Conservation (phyloP, 2,329 filamentous ascomycete species). For the Rachicladosporium sp. region DNA sequence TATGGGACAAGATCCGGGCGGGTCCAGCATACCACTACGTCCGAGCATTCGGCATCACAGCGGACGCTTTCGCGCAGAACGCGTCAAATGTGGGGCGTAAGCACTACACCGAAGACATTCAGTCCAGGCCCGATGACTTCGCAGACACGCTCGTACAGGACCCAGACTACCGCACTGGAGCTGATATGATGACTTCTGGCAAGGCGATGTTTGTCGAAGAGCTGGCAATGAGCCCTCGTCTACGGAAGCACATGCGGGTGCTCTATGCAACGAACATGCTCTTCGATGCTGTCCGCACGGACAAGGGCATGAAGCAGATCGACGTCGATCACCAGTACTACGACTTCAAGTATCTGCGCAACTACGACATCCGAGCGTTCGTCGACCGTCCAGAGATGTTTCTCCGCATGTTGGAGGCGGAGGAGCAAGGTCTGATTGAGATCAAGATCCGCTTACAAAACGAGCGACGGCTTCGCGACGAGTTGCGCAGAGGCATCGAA, state of each 20-base stretch:
- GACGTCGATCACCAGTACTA: constrained; percentile 94
- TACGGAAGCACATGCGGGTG: constrained; percentile 75
- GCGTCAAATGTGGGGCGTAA: constrained; percentile 66
- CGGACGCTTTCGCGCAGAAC: constrained; percentile 81
- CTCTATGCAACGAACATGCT: constrained; percentile 74
- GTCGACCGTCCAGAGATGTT: constrained; percentile 78
- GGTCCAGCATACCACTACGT: constrained; percentile 73
- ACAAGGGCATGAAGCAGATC: constrained; percentile 86
- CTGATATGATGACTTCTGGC: constrained; percentile 64
- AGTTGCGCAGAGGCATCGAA: constrained; percentile 71
- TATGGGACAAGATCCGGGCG: constrained; percentile 74
- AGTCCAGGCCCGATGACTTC: constrained; percentile 68
- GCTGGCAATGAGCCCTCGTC: constrained; percentile 71
- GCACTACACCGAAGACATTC: constrained; percentile 72
- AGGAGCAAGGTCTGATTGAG: constrained; percentile 84
- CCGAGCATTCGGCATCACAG: constrained; percentile 76
- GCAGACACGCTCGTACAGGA: constrained; percentile 66
- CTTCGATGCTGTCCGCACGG: constrained; percentile 79
- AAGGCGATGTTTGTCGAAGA: constrained; percentile 87
- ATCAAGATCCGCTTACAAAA: constrained; percentile 69
- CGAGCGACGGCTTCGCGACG: constrained; percentile 61
- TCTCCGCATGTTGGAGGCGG: constrained; percentile 92
- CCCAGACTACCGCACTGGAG: constrained; percentile 61
- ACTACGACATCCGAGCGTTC: constrained; percentile 57
- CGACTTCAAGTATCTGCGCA: constrained; percentile 91